Conservation (phyloP, 139 green algal genomes). For the Closterium sp. region DNA sequence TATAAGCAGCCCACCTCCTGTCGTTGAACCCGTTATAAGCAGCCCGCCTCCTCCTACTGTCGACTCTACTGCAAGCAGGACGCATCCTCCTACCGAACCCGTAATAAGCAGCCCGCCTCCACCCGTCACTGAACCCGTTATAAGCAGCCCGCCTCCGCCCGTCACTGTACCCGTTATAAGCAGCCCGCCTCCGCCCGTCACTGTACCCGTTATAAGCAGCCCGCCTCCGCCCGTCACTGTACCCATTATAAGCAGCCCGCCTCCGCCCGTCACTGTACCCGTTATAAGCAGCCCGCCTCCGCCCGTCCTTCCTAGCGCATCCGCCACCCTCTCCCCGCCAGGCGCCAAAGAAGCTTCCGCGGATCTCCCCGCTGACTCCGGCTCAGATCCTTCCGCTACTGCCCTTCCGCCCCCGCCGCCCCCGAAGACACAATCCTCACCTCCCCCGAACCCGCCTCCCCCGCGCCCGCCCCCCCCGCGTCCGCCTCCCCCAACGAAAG, state of each 20-base stretch:
- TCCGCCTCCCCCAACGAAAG: neutral
- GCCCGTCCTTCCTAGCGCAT: neutral
- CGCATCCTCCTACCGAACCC: too few species aligned
- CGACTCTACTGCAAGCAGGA: too few species aligned
- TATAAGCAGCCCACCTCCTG: too few species aligned
- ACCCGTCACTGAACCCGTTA: neutral
- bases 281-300: neutral
- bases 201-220: too few species aligned
- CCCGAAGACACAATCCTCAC: too few species aligned
- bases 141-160: neutral
- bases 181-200: neutral
- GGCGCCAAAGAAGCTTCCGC: neutral
- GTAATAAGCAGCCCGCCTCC: neutral
- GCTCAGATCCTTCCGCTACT: neutral
- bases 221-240: too few species aligned
- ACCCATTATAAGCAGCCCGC: too few species aligned
- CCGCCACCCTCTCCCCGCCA: neutral
- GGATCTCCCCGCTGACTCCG: neutral
- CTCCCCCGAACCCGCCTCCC: neutral
- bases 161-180: neutral
- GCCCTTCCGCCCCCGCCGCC: neutral
- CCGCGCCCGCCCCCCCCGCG: too few species aligned
- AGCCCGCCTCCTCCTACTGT: too few species aligned
- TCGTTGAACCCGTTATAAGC: too few species aligned
- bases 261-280: neutral